Percentiles rank a stretch among this genome's conserved stretches.
Conservation (phyloP, 2,329 filamentous ascomycete species). For the Hypomyces rosellus region DNA sequence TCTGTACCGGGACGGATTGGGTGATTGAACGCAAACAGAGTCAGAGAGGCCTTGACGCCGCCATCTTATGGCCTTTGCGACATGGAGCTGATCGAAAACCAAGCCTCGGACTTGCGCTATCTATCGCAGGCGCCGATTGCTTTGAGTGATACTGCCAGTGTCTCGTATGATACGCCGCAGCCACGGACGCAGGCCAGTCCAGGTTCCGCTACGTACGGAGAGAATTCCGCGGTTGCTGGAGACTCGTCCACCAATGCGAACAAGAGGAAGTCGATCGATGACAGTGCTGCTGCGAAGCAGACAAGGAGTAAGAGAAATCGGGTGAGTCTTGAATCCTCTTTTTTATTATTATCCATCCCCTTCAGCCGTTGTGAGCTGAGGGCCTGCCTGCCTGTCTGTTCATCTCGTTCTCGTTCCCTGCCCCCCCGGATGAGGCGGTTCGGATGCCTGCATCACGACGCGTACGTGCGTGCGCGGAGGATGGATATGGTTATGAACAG, state of each 20-base stretch:
- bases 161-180: slow-evolving; percentile 28
- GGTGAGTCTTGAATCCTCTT: slow-evolving; percentile 31
- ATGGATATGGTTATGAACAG: too few species aligned
- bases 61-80: slow-evolving; percentile 9
- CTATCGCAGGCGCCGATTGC: slow-evolving; percentile 36
- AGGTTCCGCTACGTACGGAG: slow-evolving; percentile 38
- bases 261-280: slow-evolving; percentile 37
- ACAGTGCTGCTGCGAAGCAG: slow-evolving; percentile 42
- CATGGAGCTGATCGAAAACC: slow-evolving; percentile 51
- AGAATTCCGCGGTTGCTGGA: slow-evolving; percentile 40
- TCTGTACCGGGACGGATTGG: background rate
- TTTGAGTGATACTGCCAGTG: slow-evolving; percentile 23
- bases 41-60: background rate
- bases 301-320: slow-evolving; percentile 56
- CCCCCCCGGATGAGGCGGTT: background rate
- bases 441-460: too few species aligned
- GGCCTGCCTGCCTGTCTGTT: background rate
- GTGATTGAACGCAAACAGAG: background rate
- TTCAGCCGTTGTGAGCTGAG: background rate
- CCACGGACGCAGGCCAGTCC: slow-evolving; percentile 28
- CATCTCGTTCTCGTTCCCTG: background rate
- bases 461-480: too few species aligned
- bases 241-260: slow-evolving; percentile 20
- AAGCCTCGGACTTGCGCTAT: slow-evolving; percentile 49
- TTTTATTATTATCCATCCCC: background rate